phyloP scores from a whole-genome alignment of 179 eudicot genomes.

The Spergularia azorica region DNA sequence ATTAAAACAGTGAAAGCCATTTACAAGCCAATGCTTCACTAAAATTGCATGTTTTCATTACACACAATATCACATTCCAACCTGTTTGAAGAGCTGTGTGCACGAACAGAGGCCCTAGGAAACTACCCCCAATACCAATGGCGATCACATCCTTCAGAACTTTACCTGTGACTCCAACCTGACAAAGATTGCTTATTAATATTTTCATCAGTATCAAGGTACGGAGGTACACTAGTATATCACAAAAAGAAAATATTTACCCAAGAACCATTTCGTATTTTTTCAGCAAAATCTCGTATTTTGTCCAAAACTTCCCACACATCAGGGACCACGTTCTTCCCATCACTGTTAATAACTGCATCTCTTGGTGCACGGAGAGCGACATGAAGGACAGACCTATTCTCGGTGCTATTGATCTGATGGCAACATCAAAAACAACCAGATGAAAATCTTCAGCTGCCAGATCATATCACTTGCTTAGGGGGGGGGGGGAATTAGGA shows the following conservation, averaged over 20 bases:
- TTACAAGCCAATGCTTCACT: background rate
- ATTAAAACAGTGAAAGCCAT: background rate
- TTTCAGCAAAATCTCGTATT: conserved; percentile 84
- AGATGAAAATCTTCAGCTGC: background rate
- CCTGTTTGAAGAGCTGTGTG: conserved; percentile 99
- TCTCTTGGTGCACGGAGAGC: conserved; percentile 97
- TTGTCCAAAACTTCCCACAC: conserved; percentile 95
- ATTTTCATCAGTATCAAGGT: conserved; percentile 6
- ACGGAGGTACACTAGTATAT: conserved; percentile 12
- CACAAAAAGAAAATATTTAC: conserved; percentile 38
- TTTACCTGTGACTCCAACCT: conserved; percentile 98
- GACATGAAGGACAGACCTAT: conserved; percentile 92
- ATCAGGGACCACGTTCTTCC: conserved; percentile 93
- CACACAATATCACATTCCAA: conserved; percentile 19
- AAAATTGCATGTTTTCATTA: background rate
- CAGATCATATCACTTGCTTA: background rate
- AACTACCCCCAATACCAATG: conserved; percentile 97
- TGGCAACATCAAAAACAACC: conserved; percentile 23
- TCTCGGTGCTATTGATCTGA: conserved; percentile 98
- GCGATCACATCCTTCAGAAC: conserved; percentile 77
- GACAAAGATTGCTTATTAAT: conserved; percentile 18
- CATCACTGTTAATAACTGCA: conserved; percentile 74
- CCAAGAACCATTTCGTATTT: conserved; percentile 95
- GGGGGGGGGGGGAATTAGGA: background rate
- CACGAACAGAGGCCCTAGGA: conserved; percentile 95